Base-by-base conservation (phyloP, 495 filamentous ascomycete species). In the Penicillium robsamsonii region DNA sequence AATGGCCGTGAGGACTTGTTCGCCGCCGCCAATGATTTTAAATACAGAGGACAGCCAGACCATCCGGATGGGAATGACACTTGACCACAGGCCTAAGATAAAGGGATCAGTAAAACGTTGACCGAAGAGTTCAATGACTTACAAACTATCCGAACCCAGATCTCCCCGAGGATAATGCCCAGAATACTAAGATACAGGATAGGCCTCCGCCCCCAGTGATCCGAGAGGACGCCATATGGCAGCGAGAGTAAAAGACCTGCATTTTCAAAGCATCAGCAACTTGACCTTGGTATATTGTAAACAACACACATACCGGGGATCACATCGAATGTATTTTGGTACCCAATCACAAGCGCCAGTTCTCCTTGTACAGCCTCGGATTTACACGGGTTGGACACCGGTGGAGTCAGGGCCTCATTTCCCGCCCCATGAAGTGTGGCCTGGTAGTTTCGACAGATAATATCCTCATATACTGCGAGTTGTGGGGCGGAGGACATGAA, bases 121-220 rank as follows among this genome's bases (percentile, higher is more conserved):
- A 17, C 10, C 11, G 18, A 18, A 27, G 4, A 24, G 11, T 35
- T 1, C 0, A 37, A 46, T 24, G 5, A 54, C 44, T 25, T 33
- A 48, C 46, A 53, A 40, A 58, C 42, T 10, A 54, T 27, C 27
- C 43, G 38, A 18, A 54, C 15, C 52, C 52, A 54, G 4, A 54
- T 30, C 20, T 75, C 58, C 29, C 64, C 56, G 0, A 79, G 52
- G 1, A 69, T 29, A 38, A 72, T 57, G 6, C 76, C 78, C 20
- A 68, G 7, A 6, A 74, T 41, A 5, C 65, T 58, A 29, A 77
- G 56, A n/a, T 65, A 64, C 6, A 72, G 51, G 30, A 81, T 69
- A 2, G 72, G 72, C 38, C 69, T 76, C 46, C 79, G 72, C 10
- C 79, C 79, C 53, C 73, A 76, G 41, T 69, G 79, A 63, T 73